Percentiles rank a stretch among this genome's conserved stretches.
Evolutionary conservation across 2,329 filamentous ascomycete genomes (phyloP).

Genomic region (Whalleya microplaca): DNA sequence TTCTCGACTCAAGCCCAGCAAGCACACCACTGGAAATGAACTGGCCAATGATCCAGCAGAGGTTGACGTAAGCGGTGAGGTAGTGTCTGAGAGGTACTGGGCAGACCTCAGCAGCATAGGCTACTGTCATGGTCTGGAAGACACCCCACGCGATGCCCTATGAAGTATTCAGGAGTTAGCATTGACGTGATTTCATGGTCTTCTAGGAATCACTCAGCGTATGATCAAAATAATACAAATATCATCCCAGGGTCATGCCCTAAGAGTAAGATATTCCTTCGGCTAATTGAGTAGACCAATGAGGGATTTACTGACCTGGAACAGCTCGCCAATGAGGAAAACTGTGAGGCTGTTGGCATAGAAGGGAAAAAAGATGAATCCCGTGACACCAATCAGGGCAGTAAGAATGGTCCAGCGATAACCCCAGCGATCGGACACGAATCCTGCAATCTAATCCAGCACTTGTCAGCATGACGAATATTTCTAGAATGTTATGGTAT

Average conservation of each 20-base stretch:
- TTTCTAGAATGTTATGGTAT: neutral
- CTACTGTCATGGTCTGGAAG: constrained; percentile 37
- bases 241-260: neutral
- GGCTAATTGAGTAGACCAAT: no score
- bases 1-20: constrained; percentile 28
- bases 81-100: constrained; percentile 36
- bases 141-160: constrained; percentile 43
- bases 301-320: constrained; percentile 26
- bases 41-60: constrained; percentile 43
- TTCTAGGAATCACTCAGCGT: no score
- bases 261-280: no score
- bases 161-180: neutral
- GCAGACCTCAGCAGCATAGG: constrained; percentile 36
- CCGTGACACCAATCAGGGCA: constrained; percentile 40
- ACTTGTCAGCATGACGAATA: neutral
- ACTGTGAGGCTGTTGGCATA: constrained; percentile 41
- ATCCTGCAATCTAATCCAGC: constrained; percentile 42
- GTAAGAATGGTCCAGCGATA: constrained; percentile 47
- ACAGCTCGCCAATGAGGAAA: constrained; percentile 44
- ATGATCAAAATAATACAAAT: neutral
- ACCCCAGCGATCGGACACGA: constrained; percentile 44
- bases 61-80: constrained; percentile 35
- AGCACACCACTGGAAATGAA: constrained; percentile 42
- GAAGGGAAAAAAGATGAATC: constrained; percentile 48
- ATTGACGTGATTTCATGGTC: neutral